phyloP scores from a whole-genome alignment of 148 eudicot genomes.

The Amaranthus hypochondriacus region DNA sequence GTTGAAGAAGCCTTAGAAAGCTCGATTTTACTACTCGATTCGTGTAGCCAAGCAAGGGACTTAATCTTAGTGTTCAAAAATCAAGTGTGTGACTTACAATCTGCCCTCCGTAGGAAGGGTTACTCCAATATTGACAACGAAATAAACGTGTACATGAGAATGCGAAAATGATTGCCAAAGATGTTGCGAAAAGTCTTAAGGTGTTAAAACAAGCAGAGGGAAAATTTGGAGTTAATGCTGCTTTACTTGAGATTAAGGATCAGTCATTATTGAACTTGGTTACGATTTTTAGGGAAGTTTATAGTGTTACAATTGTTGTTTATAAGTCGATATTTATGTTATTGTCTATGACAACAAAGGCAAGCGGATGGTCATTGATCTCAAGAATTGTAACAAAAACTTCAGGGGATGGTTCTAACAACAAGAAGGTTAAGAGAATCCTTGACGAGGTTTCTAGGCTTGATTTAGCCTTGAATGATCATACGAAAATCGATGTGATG shows the following conservation, averaged over 20 bases:
- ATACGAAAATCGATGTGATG: constrained; percentile 14
- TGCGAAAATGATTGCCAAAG: constrained; percentile 35
- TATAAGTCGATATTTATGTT: constrained; percentile 30
- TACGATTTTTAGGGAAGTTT: constrained; percentile 28
- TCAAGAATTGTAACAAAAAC: constrained; percentile 23
- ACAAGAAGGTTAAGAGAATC: constrained; percentile 3
- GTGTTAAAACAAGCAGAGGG: constrained; percentile 29
- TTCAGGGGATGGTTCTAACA: constrained; percentile 6
- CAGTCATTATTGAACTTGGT: constrained; percentile 6
- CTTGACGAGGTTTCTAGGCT: constrained; percentile 30
- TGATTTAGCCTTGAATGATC: constrained; percentile 27
- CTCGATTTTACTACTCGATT: constrained; percentile 44
- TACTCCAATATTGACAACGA: constrained; percentile 21
- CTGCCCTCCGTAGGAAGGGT: constrained; percentile 40
- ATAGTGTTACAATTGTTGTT: constrained; percentile 13
- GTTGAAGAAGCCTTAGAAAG: constrained; percentile 46
- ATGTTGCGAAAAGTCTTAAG: constrained; percentile 30
- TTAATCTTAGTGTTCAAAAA: constrained; percentile 31
- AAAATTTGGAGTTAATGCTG: constrained; percentile 2
- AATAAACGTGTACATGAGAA: constrained; percentile 22
- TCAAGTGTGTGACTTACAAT: constrained; percentile 44
- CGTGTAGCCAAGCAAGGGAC: constrained; percentile 36
- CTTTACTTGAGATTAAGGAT: constrained; percentile 13
- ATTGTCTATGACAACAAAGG: constrained; percentile 32
- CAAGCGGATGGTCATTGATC: constrained; percentile 32